A percentile compares a stretch with the other conserved stretches of the same genome.
Evolutionary conservation across 2,329 filamentous ascomycete genomes (phyloP).

Genomic region (Graphilbum sp.): DNA sequence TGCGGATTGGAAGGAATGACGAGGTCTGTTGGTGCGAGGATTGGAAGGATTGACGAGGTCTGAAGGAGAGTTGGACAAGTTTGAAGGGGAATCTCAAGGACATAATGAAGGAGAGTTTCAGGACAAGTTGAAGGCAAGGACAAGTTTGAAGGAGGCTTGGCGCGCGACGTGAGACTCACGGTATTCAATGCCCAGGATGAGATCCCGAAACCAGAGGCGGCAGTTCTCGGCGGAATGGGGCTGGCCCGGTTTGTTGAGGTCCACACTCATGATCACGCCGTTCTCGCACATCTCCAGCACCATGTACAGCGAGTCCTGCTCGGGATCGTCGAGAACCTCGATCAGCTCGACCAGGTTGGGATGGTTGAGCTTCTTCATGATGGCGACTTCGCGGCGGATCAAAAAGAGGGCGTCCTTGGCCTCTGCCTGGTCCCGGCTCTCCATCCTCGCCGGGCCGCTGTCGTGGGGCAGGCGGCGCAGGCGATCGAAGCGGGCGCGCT

Average conservation of each 20-base stretch:
- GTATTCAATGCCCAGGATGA: conserved; percentile 91
- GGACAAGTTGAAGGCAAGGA: too few relatives aligned
- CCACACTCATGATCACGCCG: conserved; percentile 91
- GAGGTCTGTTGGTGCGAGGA: too few relatives aligned
- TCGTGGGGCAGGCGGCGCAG: conserved; percentile 29
- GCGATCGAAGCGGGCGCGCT: conserved; percentile 79
- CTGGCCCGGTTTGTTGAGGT: conserved; percentile 63
- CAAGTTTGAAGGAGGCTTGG: too few relatives aligned
- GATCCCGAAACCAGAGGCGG: conserved; percentile 83
- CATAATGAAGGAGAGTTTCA: too few relatives aligned
- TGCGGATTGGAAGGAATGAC: too few relatives aligned
- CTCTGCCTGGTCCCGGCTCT: conserved; percentile 35
- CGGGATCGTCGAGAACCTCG: conserved; percentile 88
- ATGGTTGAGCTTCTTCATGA: conserved; percentile 98
- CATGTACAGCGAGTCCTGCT: conserved; percentile 95
- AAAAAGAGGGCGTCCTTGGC: conserved; percentile 60
- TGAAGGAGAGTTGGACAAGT: too few relatives aligned
- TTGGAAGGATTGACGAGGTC: too few relatives aligned
- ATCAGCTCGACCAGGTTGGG: conserved; percentile 84
- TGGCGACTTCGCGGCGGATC: conserved; percentile 91
- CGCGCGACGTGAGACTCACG: too few relatives aligned
- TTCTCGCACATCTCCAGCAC: conserved; percentile 99
- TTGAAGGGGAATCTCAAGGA: too few relatives aligned
- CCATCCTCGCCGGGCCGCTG: conserved; percentile 1
- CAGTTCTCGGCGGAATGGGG: conserved; percentile 74